These are phyloP conservation scores for Phytophthora capsici DNA, from an alignment of 352 stramenopile genomes.

Conservation along the genomic window DNA sequence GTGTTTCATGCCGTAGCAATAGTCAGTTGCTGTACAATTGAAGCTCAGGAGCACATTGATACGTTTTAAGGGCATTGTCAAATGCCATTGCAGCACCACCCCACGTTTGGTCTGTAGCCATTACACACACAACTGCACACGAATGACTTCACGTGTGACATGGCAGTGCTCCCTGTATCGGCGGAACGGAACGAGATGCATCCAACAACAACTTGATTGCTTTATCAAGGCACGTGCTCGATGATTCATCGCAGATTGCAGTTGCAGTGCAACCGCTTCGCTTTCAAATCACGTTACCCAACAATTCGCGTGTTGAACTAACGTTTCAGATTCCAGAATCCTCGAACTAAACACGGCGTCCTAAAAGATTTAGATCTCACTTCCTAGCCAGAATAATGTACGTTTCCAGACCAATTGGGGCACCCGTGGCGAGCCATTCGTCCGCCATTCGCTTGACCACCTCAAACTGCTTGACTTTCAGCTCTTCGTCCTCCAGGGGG, in stretches of 20 bases:
- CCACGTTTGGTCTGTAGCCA: not conserved
- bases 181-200: constrained; percentile 7
- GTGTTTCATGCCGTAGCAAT: not conserved
- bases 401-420: constrained; percentile 61
- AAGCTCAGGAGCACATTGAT: not conserved
- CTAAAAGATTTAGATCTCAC: no score
- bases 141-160: constrained; percentile 13
- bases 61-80: not conserved
- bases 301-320: constrained; percentile 22
- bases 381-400: constrained; percentile 58
- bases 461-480: constrained; percentile 28
- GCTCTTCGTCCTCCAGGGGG: constrained; percentile 39
- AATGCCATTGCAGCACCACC: not conserved
- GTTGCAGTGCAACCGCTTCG: constrained; percentile 11
- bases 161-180: constrained; percentile 6
- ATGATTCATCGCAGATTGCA: no score
- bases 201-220: constrained; percentile 3
- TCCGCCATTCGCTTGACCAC: constrained; percentile 48
- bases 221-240: not conserved
- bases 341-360: constrained; percentile 1
- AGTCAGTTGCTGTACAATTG: not conserved
- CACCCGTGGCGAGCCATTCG: constrained; percentile 56
- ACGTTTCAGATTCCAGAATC: constrained; percentile 11
- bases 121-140: constrained; percentile 18
- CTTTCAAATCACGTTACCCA: constrained; percentile 31